A percentile compares a stretch with the other conserved stretches of the same genome.
These are phyloP conservation scores for Mucuna pruriens DNA, from an alignment of 306 rosid genomes.

Conservation along the genomic window DNA sequence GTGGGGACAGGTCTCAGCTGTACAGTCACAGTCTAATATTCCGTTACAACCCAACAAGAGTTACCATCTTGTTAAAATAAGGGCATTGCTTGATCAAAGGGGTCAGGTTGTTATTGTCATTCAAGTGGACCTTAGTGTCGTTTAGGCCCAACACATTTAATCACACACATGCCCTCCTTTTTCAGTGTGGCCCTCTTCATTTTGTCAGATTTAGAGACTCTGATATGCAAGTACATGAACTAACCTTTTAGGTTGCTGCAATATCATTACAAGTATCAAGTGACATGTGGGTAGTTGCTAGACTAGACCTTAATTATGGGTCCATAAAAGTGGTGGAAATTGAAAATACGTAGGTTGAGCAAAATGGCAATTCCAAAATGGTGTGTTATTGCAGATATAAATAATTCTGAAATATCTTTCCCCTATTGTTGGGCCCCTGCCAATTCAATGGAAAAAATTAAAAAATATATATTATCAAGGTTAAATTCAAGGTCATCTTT, in stretches of 20 bases:
- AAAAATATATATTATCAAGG: neutral
- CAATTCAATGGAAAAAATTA: neutral
- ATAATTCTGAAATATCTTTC: slow-evolving; percentile 21
- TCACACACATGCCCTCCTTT: slow-evolving; percentile 32
- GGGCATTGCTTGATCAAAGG: slow-evolving; percentile 29
- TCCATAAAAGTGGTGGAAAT: slow-evolving; percentile 27
- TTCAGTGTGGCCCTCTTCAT: slow-evolving; percentile 48
- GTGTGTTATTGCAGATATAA: neutral
- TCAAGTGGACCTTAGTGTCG: slow-evolving; percentile 47
- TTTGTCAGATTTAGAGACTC: slow-evolving; percentile 37
- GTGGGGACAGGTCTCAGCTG: slow-evolving; percentile 56
- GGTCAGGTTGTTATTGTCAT: slow-evolving; percentile 28
- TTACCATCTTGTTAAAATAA: slow-evolving; percentile 35
- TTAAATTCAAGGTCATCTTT: slow-evolving; percentile 6
- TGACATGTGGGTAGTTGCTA: slow-evolving; percentile 33
- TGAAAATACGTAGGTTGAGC: neutral
- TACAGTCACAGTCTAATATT: slow-evolving; percentile 51
- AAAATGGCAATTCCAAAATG: slow-evolving; percentile 22
- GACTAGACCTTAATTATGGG: slow-evolving; percentile 34
- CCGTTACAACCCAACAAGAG: slow-evolving; percentile 42
- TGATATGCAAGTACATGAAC: slow-evolving; percentile 31
- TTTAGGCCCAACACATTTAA: slow-evolving; percentile 48
- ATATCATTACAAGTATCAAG: slow-evolving; percentile 39
- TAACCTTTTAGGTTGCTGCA: slow-evolving; percentile 32
- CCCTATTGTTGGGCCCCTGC: neutral